These are phyloP conservation scores for Calophaca sinica DNA, from an alignment of 306 rosid species.

Conservation along the genomic window DNA sequence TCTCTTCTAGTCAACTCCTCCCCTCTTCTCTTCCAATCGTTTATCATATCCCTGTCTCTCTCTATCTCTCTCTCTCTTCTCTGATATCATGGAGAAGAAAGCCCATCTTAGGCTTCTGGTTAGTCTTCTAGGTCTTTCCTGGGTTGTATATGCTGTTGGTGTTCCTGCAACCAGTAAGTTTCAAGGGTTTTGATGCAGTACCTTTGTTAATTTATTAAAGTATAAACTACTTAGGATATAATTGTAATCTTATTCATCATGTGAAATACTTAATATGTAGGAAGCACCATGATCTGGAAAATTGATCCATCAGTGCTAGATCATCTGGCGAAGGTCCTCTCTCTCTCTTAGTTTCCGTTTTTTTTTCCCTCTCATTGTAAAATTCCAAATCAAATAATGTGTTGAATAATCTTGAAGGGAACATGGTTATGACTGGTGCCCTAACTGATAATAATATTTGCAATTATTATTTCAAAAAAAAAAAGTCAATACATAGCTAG, in stretches of 20 bases:
- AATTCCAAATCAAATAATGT: not conserved
- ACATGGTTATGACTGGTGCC: conserved; percentile 3
- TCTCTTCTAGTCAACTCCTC: conserved; percentile 3
- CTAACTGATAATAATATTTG: not conserved
- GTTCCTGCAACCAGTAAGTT: conserved; percentile 52
- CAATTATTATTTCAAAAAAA: not conserved
- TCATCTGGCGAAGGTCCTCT: conserved; percentile 39
- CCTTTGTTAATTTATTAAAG: too few relatives aligned
- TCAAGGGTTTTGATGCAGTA: conserved; percentile 13
- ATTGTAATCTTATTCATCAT: not conserved
- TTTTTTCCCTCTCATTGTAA: too few relatives aligned
- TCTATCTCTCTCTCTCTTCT: conserved; percentile 6
- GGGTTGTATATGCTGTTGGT: conserved; percentile 21
- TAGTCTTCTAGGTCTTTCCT: conserved; percentile 39
- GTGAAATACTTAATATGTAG: not conserved
- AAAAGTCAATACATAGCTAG: not conserved
- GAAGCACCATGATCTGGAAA: conserved; percentile 1
- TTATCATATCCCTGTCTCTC: not conserved
- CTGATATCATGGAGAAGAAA: conserved; percentile 45
- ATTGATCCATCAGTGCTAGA: not conserved
- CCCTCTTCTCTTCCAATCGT: not conserved
- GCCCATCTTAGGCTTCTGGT: conserved; percentile 15
- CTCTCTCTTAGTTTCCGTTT: not conserved
- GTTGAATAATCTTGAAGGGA: not conserved
- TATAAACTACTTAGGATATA: too few relatives aligned